Conservation (phyloP, 1,284 basidiomycete genomes). For the Marasmius sp. region DNA sequence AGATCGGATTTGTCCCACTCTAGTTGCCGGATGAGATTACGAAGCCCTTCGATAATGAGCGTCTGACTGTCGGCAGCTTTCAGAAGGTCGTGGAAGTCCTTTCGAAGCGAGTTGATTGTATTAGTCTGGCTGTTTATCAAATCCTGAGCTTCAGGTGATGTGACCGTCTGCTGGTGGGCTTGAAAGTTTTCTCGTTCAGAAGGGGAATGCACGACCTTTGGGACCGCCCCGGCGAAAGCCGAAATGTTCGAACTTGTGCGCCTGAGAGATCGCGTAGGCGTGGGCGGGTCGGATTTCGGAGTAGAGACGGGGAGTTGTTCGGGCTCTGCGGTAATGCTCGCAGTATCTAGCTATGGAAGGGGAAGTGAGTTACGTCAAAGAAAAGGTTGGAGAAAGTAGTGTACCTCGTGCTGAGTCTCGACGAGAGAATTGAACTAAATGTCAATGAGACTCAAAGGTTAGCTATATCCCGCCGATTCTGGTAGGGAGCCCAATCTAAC, state of each 20-base stretch:
- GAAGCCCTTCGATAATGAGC: background rate
- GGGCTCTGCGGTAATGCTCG: background rate
- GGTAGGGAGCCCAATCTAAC: background rate
- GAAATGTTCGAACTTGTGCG: background rate
- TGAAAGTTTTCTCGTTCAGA: background rate
- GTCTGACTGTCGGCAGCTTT: background rate
- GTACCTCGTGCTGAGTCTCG: background rate
- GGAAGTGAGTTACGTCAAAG: background rate
- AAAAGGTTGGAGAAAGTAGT: background rate
- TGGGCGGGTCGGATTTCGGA: background rate
- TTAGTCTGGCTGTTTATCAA: background rate
- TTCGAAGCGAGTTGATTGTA: background rate
- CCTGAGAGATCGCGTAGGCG: background rate
- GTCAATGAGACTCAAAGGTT: background rate
- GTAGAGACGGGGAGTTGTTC: background rate
- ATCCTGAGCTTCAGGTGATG: background rate
- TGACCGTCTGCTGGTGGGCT: background rate
- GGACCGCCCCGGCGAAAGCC: background rate
- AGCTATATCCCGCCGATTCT: background rate
- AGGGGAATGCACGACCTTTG: background rate
- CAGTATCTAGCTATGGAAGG: background rate
- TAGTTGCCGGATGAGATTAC: background rate
- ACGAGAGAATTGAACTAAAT: background rate
- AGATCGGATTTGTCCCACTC: conserved; percentile 1
- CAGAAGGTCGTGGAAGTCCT: background rate